phyloP scores from a whole-genome alignment of 441 rosid species.

The Melastoma candidum region DNA sequence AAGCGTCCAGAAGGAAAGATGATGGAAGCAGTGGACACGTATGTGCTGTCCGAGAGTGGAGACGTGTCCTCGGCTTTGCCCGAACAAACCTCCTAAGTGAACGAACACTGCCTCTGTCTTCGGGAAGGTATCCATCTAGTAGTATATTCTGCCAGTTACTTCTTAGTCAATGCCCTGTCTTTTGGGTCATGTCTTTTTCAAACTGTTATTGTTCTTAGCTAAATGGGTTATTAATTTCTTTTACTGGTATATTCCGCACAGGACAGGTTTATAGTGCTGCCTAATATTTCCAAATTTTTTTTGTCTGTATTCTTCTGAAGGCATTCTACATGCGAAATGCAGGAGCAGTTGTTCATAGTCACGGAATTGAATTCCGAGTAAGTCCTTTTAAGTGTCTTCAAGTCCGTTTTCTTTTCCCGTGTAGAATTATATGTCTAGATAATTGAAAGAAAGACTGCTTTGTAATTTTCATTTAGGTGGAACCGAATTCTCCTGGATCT shows the following conservation, averaged over 20 bases:
- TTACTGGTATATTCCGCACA: no score
- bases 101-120: slow-evolving; percentile 93
- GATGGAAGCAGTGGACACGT: slow-evolving; percentile 93
- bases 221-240: no score
- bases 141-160: no score
- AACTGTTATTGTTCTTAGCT: no score
- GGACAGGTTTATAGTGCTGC: no score
- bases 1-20: slow-evolving; percentile 99
- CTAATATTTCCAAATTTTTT: slow-evolving; percentile 7
- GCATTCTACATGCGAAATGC: slow-evolving; percentile 84
- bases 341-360: slow-evolving; percentile 98
- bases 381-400: slow-evolving; percentile 12
- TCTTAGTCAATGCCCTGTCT: no score
- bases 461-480: no score
- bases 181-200: no score
- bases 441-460: no score
- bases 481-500: no score
- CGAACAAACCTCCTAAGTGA: slow-evolving; percentile 85
- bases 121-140: slow-evolving; percentile 47
- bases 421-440: no score
- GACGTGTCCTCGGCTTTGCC: slow-evolving; percentile 45
- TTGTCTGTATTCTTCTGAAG: slow-evolving; percentile 25
- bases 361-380: slow-evolving; percentile 88
- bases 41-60: slow-evolving; percentile 64
- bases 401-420: no score